Evolutionary conservation across 306 rosid genomes (phyloP), one percentile per base, ranked within the genome.

Genomic region (Alnus glutinosa): DNA sequence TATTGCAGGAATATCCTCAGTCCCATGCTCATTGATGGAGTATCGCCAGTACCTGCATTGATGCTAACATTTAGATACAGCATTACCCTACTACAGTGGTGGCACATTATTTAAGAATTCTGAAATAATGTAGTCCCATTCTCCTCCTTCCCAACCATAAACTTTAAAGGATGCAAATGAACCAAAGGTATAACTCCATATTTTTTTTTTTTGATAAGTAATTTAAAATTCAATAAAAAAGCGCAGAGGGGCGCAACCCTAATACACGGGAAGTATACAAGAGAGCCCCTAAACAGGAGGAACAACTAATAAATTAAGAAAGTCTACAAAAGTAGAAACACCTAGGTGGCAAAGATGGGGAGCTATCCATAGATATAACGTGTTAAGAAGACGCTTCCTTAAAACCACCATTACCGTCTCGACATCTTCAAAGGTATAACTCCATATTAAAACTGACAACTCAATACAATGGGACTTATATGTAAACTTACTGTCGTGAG

Each of bases 21-120:
- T 92, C 62, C 92, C 98, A 44, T 92, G 97, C 85, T 94, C 98
- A 74, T 94, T 94, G 74, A 94, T 85, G 75, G 98, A 94, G 84
- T 94, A 94, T 64, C 79, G 82, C 98, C 98, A 94, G 75, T 94
- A 94, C 87, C 98, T 94, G 85, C 82, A 87, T 79, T 34, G 64
- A 48, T 78, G 5, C 14, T 80, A 50, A 71, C 28, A 46, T 70
- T 78, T 37, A 66, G 69, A 72, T 50, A 58, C 62, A 78, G 54
- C 57, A 55, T 30, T 70, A 57, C 36, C 14, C 42, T 42, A 18
- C 67, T 8, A 18, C 51, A 2, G 50, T 44, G 0, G 16, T 19
- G 3, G 52, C 10, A 2, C 39, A 30, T 55, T 44, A 52, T 15
- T 28, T 57, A 76, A 71, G 67, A 47, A 5, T 75, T 6, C 42